Evolutionary conservation across 139 green algal genomes (phyloP).

Genomic region (Pleodorina starrii): DNA sequence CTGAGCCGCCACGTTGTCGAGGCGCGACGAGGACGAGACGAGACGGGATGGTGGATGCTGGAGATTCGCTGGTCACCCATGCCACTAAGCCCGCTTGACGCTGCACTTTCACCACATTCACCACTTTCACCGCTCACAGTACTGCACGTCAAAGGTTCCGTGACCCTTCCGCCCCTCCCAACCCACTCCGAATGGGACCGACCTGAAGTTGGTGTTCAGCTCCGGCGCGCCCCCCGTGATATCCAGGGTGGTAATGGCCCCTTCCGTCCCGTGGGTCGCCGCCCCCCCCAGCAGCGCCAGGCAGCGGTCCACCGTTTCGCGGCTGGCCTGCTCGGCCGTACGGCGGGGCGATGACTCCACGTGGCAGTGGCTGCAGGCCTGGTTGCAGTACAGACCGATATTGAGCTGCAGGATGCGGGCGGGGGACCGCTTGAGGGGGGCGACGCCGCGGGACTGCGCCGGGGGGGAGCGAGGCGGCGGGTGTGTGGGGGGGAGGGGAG

Average conservation of each 20-base stretch:
- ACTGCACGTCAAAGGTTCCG: too few species aligned
- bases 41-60: too few species aligned
- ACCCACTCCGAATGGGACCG: too few species aligned
- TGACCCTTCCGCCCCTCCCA: too few species aligned
- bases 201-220: slow-evolving; percentile 90
- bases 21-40: too few species aligned
- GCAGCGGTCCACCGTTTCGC: slow-evolving; percentile 77
- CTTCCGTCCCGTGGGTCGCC: slow-evolving; percentile 16
- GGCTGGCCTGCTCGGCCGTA: slow-evolving; percentile 83
- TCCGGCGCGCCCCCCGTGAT: slow-evolving; percentile 96
- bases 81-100: too few species aligned
- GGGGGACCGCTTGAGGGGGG: slow-evolving; percentile 64
- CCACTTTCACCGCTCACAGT: too few species aligned
- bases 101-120: too few species aligned
- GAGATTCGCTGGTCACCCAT: too few species aligned
- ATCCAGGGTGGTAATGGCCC: slow-evolving; percentile 86
- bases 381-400: slow-evolving; percentile 99
- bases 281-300: slow-evolving; percentile 77
- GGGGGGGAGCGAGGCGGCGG: not conserved
- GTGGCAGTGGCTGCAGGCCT: slow-evolving; percentile 97
- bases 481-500: not conserved
- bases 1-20: too few species aligned
- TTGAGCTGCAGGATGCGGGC: slow-evolving; percentile 94
- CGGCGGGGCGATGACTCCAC: slow-evolving; percentile 93
- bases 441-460: slow-evolving; percentile 56